Evolutionary conservation across 2,329 filamentous ascomycete species (phyloP).

Genomic region (Colletotrichum simmondsii): DNA sequence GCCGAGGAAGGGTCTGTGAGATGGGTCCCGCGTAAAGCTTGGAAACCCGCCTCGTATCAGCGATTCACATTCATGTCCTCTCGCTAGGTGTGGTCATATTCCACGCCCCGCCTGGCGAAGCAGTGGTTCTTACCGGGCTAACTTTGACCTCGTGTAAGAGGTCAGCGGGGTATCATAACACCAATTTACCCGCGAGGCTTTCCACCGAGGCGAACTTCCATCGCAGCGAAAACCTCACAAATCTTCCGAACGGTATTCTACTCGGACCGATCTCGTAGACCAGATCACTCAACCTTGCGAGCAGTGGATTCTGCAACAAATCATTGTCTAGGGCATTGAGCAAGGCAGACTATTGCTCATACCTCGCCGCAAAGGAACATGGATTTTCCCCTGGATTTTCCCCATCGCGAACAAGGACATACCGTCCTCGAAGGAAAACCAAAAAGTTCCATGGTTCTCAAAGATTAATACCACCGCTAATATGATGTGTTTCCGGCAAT

Average conservation of each 20-base stretch:
- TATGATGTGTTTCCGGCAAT: not conserved
- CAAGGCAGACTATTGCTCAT: not conserved
- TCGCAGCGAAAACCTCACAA: not conserved
- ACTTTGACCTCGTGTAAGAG: not conserved
- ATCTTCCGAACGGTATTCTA: accelerated
- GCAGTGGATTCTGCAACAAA: not conserved
- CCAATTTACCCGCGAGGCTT: not conserved
- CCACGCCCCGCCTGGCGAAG: not conserved
- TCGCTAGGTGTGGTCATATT: not conserved
- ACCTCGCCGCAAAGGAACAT: not conserved
- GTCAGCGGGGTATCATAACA: accelerated
- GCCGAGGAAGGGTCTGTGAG: not conserved
- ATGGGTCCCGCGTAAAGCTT: not conserved
- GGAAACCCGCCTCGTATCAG: not conserved
- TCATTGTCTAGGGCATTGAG: not conserved
- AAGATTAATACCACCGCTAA: not conserved
- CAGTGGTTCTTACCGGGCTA: not conserved
- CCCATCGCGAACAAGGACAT: not conserved
- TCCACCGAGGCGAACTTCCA: not conserved
- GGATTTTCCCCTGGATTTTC: not conserved
- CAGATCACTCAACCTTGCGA: accelerated
- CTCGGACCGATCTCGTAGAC: not conserved
- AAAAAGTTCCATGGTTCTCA: not conserved
- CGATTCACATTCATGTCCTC: not conserved
- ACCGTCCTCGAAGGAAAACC: accelerated